Evolutionary conservation across 2,329 filamentous ascomycete species (phyloP).

Genomic region (Orbilia brochopaga): DNA sequence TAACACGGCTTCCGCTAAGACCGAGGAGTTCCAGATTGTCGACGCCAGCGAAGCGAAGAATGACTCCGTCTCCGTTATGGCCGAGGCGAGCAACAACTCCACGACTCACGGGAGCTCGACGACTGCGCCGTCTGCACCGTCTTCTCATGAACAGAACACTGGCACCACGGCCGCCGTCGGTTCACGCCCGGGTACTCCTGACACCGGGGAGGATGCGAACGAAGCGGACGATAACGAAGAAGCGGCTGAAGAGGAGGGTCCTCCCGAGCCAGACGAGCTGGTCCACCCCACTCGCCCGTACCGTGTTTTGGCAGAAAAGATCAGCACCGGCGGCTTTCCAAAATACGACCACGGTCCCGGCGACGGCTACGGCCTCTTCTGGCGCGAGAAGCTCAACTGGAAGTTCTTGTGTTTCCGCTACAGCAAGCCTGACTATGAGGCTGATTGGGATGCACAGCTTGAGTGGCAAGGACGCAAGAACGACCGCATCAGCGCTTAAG

Average conservation of each 20-base stretch:
- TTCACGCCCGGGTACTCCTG: slow-evolving; percentile 20
- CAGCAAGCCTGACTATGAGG: slow-evolving; percentile 61
- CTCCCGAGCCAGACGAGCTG: slow-evolving; percentile 28
- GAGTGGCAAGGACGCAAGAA: slow-evolving; percentile 32
- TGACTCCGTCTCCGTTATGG: slow-evolving; percentile 4
- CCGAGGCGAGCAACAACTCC: slow-evolving; percentile 14
- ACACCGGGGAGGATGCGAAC: neutral
- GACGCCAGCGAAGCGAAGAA: slow-evolving; percentile 27
- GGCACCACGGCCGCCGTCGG: slow-evolving; percentile 10
- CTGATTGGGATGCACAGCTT: slow-evolving; percentile 21
- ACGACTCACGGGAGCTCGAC: slow-evolving; percentile 40
- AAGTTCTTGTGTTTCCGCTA: slow-evolving; percentile 82
- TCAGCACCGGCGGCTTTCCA: slow-evolving; percentile 55
- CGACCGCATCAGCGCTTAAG: slow-evolving; percentile 38
- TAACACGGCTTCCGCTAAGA: slow-evolving; percentile 15
- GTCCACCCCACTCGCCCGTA: slow-evolving; percentile 28
- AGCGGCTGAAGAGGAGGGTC: slow-evolving; percentile 27
- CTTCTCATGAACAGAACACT: slow-evolving; percentile 27
- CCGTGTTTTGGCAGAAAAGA: slow-evolving; percentile 30
- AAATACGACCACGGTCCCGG: slow-evolving; percentile 57
- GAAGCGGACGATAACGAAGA: neutral
- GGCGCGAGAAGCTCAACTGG: slow-evolving; percentile 82
- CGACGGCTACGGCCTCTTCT: slow-evolving; percentile 71
- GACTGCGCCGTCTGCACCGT: slow-evolving; percentile 17
- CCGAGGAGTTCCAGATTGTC: slow-evolving; percentile 38